phyloP scores from a whole-genome alignment of 768 basidiomycete species.

The Boletales sp. region DNA sequence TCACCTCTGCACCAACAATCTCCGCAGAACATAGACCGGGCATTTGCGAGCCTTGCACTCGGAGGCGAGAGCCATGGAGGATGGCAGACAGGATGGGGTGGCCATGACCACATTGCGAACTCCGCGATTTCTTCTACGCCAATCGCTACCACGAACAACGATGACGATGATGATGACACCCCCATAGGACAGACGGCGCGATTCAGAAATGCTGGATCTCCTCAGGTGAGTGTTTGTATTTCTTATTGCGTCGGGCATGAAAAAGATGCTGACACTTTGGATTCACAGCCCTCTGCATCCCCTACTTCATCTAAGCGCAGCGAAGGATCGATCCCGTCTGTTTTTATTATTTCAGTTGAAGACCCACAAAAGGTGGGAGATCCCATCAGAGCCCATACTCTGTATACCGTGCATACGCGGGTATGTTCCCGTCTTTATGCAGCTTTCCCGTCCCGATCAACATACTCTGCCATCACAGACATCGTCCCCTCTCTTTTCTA shows the following conservation, averaged over 20 bases:
- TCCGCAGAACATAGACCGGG: slow-evolving; percentile 21
- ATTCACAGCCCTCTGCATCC: slow-evolving; percentile 13
- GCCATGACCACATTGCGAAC: slow-evolving; percentile 25
- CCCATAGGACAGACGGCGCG: slow-evolving; percentile 51
- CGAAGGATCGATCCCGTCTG: slow-evolving; percentile 54
- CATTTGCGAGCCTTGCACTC: slow-evolving; percentile 44
- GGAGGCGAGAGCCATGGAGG: slow-evolving; percentile 45
- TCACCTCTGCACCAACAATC: slow-evolving; percentile 30
- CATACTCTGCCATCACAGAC: slow-evolving; percentile 47
- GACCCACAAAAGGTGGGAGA: slow-evolving; percentile 98
- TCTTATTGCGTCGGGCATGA: not conserved
- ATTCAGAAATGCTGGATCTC: slow-evolving; percentile 28
- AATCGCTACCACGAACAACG: slow-evolving; percentile 23
- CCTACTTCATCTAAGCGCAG: slow-evolving; percentile 17
- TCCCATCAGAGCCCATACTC: slow-evolving; percentile 88
- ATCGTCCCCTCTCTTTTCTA: slow-evolving; percentile 78
- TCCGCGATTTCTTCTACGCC: slow-evolving; percentile 22
- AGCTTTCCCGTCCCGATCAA: not conserved
- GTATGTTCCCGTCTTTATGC: slow-evolving; percentile 38
- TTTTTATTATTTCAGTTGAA: slow-evolving; percentile 87
- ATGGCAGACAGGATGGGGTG: slow-evolving; percentile 53
- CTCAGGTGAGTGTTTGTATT: slow-evolving; percentile 14
- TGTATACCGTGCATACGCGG: slow-evolving; percentile 93
- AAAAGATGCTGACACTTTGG: not conserved
- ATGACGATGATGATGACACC: slow-evolving; percentile 68